phyloP scores from a whole-genome alignment of 768 basidiomycete species.

The Suillus paluster region DNA sequence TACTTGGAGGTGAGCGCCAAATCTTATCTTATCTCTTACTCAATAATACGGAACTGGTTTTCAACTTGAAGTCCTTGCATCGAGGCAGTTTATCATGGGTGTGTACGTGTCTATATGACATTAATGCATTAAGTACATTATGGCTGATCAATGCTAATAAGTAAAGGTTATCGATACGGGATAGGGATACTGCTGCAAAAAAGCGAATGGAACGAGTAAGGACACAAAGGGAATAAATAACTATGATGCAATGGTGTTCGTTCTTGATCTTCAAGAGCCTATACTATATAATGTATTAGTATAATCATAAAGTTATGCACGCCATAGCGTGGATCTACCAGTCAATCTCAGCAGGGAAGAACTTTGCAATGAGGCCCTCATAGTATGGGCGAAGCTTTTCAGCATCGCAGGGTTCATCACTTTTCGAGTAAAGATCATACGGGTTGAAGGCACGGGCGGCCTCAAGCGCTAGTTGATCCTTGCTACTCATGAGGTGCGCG shows the following conservation, averaged over 20 bases:
- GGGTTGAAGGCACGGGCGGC: slow-evolving; percentile 91
- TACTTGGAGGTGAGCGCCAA: background rate
- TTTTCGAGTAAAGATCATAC: slow-evolving; percentile 93
- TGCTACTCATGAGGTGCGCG: slow-evolving; percentile 74
- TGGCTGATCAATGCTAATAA: background rate
- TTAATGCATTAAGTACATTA: background rate
- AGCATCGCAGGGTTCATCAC: slow-evolving; percentile 66
- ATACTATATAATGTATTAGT: too few species aligned
- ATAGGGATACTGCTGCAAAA: background rate
- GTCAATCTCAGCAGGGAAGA: slow-evolving; percentile 79
- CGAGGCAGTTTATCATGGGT: background rate
- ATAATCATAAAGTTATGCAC: background rate
- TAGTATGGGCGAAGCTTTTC: slow-evolving; percentile 83
- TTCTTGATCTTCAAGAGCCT: background rate
- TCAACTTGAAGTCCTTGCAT: background rate
- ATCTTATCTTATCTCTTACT: slow-evolving; percentile 24
- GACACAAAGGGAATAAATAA: slow-evolving; percentile 10
- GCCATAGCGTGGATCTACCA: slow-evolving; percentile 57
- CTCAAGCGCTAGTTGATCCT: slow-evolving; percentile 63
- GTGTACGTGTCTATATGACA: background rate
- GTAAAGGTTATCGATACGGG: background rate
- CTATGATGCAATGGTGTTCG: slow-evolving; percentile 5
- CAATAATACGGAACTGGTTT: too few species aligned
- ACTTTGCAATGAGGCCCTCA: slow-evolving; percentile 78
- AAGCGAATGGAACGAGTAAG: background rate